Evolutionary conservation across 495 filamentous ascomycete genomes (phyloP).

Genomic region (Bacidia rubella): DNA sequence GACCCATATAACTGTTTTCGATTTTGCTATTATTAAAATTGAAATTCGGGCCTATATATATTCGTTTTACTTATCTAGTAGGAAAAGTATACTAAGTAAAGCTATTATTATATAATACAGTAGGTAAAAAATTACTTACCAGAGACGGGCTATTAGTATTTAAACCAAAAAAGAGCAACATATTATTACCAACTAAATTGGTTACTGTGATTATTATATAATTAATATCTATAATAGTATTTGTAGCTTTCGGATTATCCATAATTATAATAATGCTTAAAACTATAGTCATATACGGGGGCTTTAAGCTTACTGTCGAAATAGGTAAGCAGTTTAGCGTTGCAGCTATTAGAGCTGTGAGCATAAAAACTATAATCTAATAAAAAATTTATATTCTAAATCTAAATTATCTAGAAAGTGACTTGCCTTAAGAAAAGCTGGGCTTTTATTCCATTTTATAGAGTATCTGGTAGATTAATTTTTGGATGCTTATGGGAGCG

Average conservation of each 20-base stretch:
- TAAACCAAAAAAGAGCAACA: constrained; percentile 5
- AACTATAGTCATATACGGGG: not conserved
- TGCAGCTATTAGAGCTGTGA: not conserved
- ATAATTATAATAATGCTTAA: not conserved
- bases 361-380: not conserved
- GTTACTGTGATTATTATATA: constrained; percentile 1
- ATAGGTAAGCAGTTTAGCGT: not conserved
- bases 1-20: constrained; percentile 8
- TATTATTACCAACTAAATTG: not conserved
- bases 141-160: constrained; percentile 1
- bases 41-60: constrained; percentile 2
- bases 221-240: not conserved
- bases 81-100: constrained; percentile 5
- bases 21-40: constrained; percentile 6
- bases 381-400: not conserved
- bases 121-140: constrained; percentile 6
- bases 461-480: not conserved
- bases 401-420: not conserved
- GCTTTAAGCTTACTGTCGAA: not conserved
- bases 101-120: not conserved
- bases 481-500: constrained; percentile 1
- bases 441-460: not conserved
- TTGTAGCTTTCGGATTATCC: not conserved
- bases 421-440: not conserved
- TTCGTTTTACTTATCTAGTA: constrained; percentile 8